Base-by-base conservation (phyloP, 345 rosid species). In the Moricandia arvensis region DNA sequence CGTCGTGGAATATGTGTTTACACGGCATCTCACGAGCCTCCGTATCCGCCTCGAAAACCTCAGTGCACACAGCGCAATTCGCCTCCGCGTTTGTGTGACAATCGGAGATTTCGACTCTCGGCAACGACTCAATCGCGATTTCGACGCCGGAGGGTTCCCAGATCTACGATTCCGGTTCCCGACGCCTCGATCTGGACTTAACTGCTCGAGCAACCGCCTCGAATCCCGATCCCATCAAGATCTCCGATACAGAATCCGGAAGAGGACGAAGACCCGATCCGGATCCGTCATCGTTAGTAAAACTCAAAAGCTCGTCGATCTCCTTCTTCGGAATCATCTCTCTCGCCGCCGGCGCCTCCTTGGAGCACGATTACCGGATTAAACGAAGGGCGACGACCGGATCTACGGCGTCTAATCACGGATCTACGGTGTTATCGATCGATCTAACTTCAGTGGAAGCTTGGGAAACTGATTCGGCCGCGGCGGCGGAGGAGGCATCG, bases 21-120 rank as follows among this genome's bases (percentile, higher is more conserved):
- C 97, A 91, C 9, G 97, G 97, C 90, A 91, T 84, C 85, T 89
- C 97, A n/a, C 90, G 81, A n/a, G 88, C 93, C 68, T 82, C 87
- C 4, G 59, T 53, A 8, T 89, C 89, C 24, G 83, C 5, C 81
- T 84, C 93, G 72, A 91, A 91, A 4, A 78, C 78, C 37, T 91
- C 97, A 4, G 72, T 91, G 58, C 95, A 91, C 0, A 91, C 89
- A 0, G 95, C 97, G 61, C 97, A 91, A 80, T 87, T 88, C 27
- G 65, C 71, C 53, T 89, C 97, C 5, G 86, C 66, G n/a, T 15
- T 53, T 4, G 82, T 64, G 33, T 87, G 90, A n/a, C 63, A 54
- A 11, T 76, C 82, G 0, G 81, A 63, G 53, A 91, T 87, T 69
- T 85, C 88, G 7, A 91, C 69, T 49, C 82, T 73, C 21, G 91